Evolutionary conservation across 345 rosid genomes (phyloP).

Genomic region (Eucalyptus sp.): DNA sequence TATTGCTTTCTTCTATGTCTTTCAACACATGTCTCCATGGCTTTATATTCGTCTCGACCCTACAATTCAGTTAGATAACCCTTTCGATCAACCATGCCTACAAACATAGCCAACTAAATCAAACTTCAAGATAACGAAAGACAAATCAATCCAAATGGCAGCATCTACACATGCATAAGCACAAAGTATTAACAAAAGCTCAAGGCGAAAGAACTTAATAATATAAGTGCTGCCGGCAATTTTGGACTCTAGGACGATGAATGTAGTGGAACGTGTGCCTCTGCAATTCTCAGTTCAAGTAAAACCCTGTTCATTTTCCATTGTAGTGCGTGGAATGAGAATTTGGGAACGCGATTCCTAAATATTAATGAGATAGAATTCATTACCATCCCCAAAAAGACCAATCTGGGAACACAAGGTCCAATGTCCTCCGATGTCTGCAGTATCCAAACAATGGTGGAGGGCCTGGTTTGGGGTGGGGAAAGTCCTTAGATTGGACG

Average conservation of each 20-base stretch:
- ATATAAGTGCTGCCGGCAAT: neutral
- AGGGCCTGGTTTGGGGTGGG: conserved; percentile 15
- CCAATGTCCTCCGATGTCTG: conserved; percentile 29
- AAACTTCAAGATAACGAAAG: neutral
- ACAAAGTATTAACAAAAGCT: neutral
- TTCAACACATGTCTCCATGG: conserved; percentile 11
- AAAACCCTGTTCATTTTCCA: conserved; percentile 1
- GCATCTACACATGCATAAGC: neutral
- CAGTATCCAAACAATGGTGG: conserved; percentile 63
- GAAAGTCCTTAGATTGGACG: conserved; percentile 13
- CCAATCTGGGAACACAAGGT: conserved; percentile 84
- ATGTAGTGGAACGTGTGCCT: neutral
- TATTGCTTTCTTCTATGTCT: conserved; percentile 14
- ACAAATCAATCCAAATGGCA: neutral
- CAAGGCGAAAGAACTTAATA: neutral
- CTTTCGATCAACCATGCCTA: neutral
- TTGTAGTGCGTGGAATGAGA: neutral
- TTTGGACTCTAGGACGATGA: neutral
- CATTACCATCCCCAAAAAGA: conserved; percentile 85
- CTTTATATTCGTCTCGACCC: conserved; percentile 23
- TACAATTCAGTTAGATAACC: neutral
- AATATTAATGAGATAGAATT: conserved; percentile 16
- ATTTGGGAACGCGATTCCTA: neutral
- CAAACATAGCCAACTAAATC: neutral
- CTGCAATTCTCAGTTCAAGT: neutral